Conservation (phyloP, 768 basidiomycete species). For the Collybia mongolica region DNA sequence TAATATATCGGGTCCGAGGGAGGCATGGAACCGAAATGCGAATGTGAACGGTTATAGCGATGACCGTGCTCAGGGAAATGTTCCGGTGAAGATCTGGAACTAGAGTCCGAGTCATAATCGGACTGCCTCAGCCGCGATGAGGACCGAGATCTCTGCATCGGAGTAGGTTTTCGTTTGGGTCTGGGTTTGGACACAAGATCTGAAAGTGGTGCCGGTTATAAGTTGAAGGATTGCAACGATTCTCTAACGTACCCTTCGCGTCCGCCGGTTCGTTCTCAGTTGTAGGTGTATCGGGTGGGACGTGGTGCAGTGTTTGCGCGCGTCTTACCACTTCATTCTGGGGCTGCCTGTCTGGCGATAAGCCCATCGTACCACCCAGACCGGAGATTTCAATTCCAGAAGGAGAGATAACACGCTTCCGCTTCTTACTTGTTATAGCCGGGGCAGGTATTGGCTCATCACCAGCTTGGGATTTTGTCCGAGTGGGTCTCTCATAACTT, state of each 20-base stretch:
- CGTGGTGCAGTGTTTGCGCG: neutral
- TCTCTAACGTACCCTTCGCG: conserved; percentile 2
- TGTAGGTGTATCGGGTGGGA: conserved; percentile 3
- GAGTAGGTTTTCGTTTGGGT: conserved; percentile 2
- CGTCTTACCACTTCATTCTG: no score
- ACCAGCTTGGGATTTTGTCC: conserved; percentile 1
- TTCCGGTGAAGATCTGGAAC: conserved; percentile 6
- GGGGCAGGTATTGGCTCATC: neutral
- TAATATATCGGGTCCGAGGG: conserved; percentile 18
- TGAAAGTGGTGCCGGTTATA: neutral
- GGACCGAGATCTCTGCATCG: conserved; percentile 7
- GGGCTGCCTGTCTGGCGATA: no score
- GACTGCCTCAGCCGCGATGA: neutral
- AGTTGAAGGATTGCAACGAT: no score
- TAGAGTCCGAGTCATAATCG: conserved; percentile 5
- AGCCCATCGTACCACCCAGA: neutral
- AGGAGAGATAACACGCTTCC: conserved; percentile 20
- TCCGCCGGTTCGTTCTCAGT: conserved; percentile 2
- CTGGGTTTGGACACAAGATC: conserved; percentile 3
- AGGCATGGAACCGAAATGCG: conserved; percentile 13
- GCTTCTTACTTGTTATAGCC: conserved; percentile 12
- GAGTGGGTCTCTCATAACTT: no score
- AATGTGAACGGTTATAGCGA: conserved; percentile 10
- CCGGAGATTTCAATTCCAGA: conserved; percentile 3
- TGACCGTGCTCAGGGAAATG: neutral